phyloP scores from a whole-genome alignment of 306 rosid genomes.

The Vigna reflexopilosa region DNA sequence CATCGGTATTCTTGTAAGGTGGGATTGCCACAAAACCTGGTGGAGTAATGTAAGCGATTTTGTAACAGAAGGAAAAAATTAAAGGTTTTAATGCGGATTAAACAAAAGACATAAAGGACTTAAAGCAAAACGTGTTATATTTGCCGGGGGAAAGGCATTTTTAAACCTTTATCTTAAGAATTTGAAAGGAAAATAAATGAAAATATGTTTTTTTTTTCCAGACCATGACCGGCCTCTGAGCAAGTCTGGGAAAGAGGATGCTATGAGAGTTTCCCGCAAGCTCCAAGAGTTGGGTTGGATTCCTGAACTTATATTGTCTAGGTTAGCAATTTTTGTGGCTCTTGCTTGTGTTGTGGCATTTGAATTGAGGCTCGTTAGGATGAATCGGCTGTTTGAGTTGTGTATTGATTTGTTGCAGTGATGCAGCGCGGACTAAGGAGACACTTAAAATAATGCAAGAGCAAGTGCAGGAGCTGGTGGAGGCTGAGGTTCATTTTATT shows the following conservation, averaged over 20 bases:
- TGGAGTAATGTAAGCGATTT: not conserved
- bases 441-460: constrained; percentile 90
- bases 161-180: not conserved
- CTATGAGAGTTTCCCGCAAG: constrained; percentile 68
- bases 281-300: constrained; percentile 90
- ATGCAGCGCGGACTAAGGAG: constrained; percentile 82
- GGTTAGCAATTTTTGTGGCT: constrained; percentile 58
- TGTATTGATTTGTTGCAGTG: constrained; percentile 60
- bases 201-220: constrained; percentile 29
- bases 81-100: not conserved
- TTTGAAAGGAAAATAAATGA: constrained; percentile 26
- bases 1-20: not conserved
- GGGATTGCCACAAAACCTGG: not conserved
- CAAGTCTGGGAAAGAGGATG: constrained; percentile 79
- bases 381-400: constrained; percentile 2
- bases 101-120: not conserved
- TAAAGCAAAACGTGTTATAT: not conserved
- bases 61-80: not conserved
- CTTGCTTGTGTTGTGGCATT: constrained; percentile 1
- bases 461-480: constrained; percentile 68
- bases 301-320: constrained; percentile 89
- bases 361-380: constrained; percentile 26
- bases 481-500: constrained; percentile 84
- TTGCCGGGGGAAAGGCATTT: not conserved
- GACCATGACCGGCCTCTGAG: constrained; percentile 97